Base-by-base conservation (phyloP, 345 rosid species). In the Odontarrhena argentea region DNA sequence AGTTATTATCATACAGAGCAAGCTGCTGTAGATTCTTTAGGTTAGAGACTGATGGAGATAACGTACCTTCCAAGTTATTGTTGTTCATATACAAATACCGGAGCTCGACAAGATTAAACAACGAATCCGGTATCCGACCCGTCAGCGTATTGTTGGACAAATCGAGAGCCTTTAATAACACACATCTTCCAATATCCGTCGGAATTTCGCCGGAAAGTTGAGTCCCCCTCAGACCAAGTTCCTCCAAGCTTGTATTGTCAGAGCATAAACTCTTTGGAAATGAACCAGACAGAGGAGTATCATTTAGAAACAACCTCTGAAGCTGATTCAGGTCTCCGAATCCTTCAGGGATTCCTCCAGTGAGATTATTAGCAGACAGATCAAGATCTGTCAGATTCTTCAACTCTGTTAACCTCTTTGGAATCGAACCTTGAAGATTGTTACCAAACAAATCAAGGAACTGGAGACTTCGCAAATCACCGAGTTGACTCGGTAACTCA, bases 121-220 rank as follows among this genome's bases (percentile, higher is more conserved):
- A 69, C 35, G 74, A 53, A 8, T 74, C 40, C 8, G 97, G 98
- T 7, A 92, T 67, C 32, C 50, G 60, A 55, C 96, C 96, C 12
- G 75, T 61, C 24, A 86, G 75, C 9, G 51, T 62, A 76, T 89
- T 92, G 60, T 82, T 79, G 0, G 96, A 82, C 58, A 92, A 74
- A 76, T 84, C 87, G 32, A 92, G 74, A 51, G 64, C 84, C 62
- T 73, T 65, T 63, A 92, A 78, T 2, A 82, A 86, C 45, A 71
- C 71, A 65, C 98, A 92, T 55, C 73, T 75, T n/a, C 86, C 65
- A 22, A 89, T 62, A 76, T 74, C 88, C 58, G 50, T 37, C 10
- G 96, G 96, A 61, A 92, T 85, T 3, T 73, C 77, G 9, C 91
- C 96, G 1, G 88, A 76, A 50, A 92, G 79, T 34, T 72, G 67